Evolutionary conservation across 1,284 basidiomycete genomes (phyloP).

Genomic region (Coniophora puteana): DNA sequence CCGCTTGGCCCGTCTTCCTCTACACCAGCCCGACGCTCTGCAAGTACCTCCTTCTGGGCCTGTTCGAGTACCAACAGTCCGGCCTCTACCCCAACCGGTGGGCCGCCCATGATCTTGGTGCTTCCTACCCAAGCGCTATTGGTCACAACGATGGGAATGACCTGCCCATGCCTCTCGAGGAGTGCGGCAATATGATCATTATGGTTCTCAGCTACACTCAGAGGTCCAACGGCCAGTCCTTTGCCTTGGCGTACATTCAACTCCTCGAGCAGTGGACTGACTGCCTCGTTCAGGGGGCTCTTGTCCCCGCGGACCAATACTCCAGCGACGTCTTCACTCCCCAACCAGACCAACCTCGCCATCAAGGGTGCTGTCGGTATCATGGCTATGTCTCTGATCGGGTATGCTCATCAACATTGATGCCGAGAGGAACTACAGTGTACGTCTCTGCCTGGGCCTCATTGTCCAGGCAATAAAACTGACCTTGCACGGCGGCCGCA

Average conservation of each 20-base stretch:
- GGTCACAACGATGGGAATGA: constrained; percentile 63
- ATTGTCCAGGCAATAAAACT: neutral
- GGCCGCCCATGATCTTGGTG: constrained; percentile 58
- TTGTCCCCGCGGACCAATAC: constrained; percentile 58
- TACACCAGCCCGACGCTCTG: constrained; percentile 62
- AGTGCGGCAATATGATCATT: constrained; percentile 74
- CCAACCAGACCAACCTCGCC: constrained; percentile 77
- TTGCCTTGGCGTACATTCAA: constrained; percentile 48
- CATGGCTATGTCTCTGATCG: constrained; percentile 60
- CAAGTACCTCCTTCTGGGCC: constrained; percentile 55
- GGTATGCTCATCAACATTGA: constrained; percentile 44
- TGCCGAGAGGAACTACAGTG: constrained; percentile 55
- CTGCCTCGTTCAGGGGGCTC: constrained; percentile 62
- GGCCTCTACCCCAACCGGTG: constrained; percentile 66
- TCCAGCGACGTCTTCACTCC: constrained; percentile 69
- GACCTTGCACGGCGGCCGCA: constrained; percentile 17
- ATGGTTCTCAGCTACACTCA: constrained; percentile 71
- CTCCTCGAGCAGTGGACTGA: constrained; percentile 72
- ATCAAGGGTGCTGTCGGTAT: constrained; percentile 78
- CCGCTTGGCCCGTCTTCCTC: constrained; percentile 60
- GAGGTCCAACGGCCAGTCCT: constrained; percentile 49
- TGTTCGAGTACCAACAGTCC: constrained; percentile 64
- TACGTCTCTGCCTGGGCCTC: constrained; percentile 25
- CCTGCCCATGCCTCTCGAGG: constrained; percentile 65
- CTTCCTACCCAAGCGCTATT: constrained; percentile 42